phyloP scores from a whole-genome alignment of 495 filamentous ascomycete species.

The Xylaria telfairii region DNA sequence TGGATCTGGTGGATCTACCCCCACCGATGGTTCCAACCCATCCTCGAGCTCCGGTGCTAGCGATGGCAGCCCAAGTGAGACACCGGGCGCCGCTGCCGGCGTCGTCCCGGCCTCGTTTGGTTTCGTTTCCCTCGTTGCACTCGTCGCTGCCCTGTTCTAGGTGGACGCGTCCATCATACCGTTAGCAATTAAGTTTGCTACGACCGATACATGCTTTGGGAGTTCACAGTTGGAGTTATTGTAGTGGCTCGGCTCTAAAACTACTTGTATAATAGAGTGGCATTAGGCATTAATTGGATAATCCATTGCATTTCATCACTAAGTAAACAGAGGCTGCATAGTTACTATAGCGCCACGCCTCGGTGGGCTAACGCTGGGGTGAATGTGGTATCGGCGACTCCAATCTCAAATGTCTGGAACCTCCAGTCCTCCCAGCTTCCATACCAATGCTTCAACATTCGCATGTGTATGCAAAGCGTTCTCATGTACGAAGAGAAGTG shows the following conservation, averaged over 20 bases:
- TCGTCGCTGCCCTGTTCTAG: conserved; percentile 25
- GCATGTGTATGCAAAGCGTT: too few species aligned
- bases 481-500: too few species aligned
- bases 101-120: conserved; percentile 22
- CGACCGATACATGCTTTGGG: neutral
- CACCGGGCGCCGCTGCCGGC: conserved; percentile 16
- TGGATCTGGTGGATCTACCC: conserved; percentile 9
- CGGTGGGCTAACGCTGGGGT: too few species aligned
- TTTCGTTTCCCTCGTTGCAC: conserved; percentile 9
- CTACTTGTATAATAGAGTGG: neutral
- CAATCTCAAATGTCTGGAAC: too few species aligned
- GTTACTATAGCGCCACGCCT: too few species aligned
- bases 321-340: too few species aligned
- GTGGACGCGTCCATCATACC: neutral
- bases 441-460: too few species aligned
- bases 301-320: neutral
- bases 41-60: conserved; percentile 6
- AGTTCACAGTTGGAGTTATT: neutral
- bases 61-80: conserved; percentile 2
- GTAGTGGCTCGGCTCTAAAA: neutral
- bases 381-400: too few species aligned
- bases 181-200: conserved; percentile 1
- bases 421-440: too few species aligned
- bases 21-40: conserved; percentile 2
- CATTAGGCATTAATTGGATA: neutral